Conservation (phyloP, 2,329 filamentous ascomycete species). For the Alternaria sp. region DNA sequence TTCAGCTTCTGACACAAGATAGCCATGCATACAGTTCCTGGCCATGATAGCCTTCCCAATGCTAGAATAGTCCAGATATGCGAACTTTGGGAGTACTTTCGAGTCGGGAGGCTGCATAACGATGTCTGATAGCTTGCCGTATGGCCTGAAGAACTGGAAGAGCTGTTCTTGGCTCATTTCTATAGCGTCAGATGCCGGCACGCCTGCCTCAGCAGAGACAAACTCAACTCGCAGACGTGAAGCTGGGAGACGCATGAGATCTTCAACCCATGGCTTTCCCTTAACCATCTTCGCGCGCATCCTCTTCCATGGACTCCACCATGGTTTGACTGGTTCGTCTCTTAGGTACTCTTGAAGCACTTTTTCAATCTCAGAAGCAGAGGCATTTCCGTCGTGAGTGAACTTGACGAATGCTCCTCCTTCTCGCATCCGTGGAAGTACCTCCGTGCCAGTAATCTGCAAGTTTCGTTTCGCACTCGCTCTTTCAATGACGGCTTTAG, state of each 20-base stretch:
- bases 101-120: slow-evolving; percentile 82
- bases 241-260: slow-evolving; percentile 83
- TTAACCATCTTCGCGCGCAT: slow-evolving; percentile 78
- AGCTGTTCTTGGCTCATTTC: slow-evolving; percentile 87
- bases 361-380: slow-evolving; percentile 65
- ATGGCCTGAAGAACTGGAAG: slow-evolving; percentile 86
- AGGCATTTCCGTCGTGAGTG: slow-evolving; percentile 60
- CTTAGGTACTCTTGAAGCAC: slow-evolving; percentile 70
- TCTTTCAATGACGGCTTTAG: slow-evolving; percentile 61
- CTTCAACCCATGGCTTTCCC: slow-evolving; percentile 92
- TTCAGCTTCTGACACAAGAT: slow-evolving; percentile 69
- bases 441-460: slow-evolving; percentile 76
- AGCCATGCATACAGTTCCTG: slow-evolving; percentile 90
- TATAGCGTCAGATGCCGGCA: slow-evolving; percentile 71
- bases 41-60: slow-evolving; percentile 84
- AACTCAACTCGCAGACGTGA: slow-evolving; percentile 84
- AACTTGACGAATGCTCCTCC: slow-evolving; percentile 95
- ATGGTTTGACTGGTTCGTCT: slow-evolving; percentile 78
- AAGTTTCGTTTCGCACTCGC: slow-evolving; percentile 68
- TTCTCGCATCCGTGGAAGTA: slow-evolving; percentile 86
- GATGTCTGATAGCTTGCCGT: slow-evolving; percentile 91
- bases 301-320: slow-evolving; percentile 85
- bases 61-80: slow-evolving; percentile 77
- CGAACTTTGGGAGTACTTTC: slow-evolving; percentile 82
- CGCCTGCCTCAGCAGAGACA: slow-evolving; percentile 74